phyloP scores from a whole-genome alignment of 495 filamentous ascomycete genomes.

The Pyronema domesticum region DNA sequence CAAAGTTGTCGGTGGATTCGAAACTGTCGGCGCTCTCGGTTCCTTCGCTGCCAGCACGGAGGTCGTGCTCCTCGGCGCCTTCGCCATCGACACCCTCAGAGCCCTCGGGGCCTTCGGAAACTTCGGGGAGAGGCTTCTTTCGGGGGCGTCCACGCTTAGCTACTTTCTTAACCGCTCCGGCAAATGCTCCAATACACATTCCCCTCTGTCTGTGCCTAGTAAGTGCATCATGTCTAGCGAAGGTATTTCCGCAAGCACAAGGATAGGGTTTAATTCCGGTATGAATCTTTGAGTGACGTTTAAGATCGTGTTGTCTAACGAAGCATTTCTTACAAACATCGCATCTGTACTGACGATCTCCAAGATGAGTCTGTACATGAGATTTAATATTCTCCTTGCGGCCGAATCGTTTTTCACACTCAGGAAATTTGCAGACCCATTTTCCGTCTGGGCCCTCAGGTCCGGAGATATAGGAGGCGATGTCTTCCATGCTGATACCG shows the following conservation, averaged over 20 bases:
- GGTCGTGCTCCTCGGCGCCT: too few relatives aligned
- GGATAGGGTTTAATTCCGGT: constrained; percentile 81
- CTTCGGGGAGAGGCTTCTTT: constrained; percentile 36
- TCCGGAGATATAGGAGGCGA: constrained; percentile 64
- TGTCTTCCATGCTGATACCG: constrained; percentile 72
- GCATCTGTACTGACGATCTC: constrained; percentile 83
- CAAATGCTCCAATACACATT: constrained; percentile 85
- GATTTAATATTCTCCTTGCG: constrained; percentile 96
- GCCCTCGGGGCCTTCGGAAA: background rate
- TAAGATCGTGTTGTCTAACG: constrained; percentile 89
- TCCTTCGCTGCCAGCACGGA: background rate
- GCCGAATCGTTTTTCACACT: constrained; percentile 70
- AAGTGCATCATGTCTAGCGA: constrained; percentile 83
- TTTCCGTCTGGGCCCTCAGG: constrained; percentile 57
- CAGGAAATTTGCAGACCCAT: constrained; percentile 69
- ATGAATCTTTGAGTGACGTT: constrained; percentile 92
- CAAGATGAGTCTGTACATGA: constrained; percentile 92
- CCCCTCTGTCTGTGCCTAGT: constrained; percentile 86
- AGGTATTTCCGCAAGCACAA: constrained; percentile 77
- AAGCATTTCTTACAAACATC: constrained; percentile 82
- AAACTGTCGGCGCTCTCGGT: background rate
- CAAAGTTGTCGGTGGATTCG: too few relatives aligned
- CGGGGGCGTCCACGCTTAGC: constrained; percentile 47
- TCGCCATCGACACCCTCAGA: background rate
- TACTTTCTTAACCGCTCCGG: constrained; percentile 55